Evolutionary conservation across 495 filamentous ascomycete genomes (phyloP), one percentile per base, ranked within the genome.

Genomic region (Neurospora intermedia): DNA sequence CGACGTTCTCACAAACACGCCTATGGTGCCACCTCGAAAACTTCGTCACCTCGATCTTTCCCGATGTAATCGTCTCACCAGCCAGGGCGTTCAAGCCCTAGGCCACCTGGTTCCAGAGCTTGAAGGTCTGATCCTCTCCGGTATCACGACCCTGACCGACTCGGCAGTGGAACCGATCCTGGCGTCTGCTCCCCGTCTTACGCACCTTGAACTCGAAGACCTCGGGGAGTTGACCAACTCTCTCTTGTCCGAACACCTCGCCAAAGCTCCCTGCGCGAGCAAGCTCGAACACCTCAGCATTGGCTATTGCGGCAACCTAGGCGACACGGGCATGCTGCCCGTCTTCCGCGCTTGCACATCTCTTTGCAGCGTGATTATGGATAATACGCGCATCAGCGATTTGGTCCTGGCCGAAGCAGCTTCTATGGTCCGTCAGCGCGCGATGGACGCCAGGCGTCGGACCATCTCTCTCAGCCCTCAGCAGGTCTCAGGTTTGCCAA

Each of bases 381-480:
- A 99, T 81, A 98, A 98, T 80, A 99, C 96, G 3, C 90, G 92
- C 69, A 87, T 97, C 72, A 93, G 92, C 48, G 93, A 99, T 75
- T 86, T 97, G 7, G 89, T 91, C n/a, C 88, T 99, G 16, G 88
- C 90, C 74, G 96, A 97, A 83, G 95, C 94, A 1, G 92, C 94
- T 35, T 84, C 86, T 39, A 90, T 91, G 78, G 85, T 97, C 10
- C 87, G 91, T 41, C 82, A 87, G 70, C 91, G 95, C 38, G 86
- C 84, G 0, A n/a, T 35, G 75, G 88, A 16, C 87, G 89, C 71
- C 81, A 11, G 73, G 74, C 35, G 74, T 84, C 18, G 73, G 86
- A 80, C 45, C 75, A 73, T 69, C 91, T 66, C 73, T 18, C 23
- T n/a, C 40, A 42, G n/a, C 16, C 40, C 74, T 8, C 43, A 23